Conservation (phyloP, 192 early-diverging fungal species). For the Rhizophlyctis rosea region DNA sequence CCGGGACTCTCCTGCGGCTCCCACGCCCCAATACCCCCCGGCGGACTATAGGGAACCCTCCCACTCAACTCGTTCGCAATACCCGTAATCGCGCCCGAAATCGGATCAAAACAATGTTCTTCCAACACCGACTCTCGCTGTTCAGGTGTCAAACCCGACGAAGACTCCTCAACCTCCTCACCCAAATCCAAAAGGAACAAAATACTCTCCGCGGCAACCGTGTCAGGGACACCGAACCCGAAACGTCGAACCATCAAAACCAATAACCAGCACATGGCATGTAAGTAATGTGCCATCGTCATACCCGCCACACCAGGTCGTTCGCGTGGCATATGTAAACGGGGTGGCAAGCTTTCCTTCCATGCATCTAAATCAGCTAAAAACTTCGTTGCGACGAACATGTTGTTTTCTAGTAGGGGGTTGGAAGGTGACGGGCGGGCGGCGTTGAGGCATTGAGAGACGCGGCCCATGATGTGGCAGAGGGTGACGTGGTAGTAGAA, state of each 20-base stretch:
- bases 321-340: not conserved
- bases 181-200: not conserved
- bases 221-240: not conserved
- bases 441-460: not conserved
- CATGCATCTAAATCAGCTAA: not conserved
- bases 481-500: not conserved
- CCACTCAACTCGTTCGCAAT: too few relatives aligned
- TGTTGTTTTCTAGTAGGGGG: not conserved
- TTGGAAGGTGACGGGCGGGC: not conserved
- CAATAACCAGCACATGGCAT: not conserved
- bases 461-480: not conserved
- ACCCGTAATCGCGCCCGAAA: too few relatives aligned
- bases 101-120: too few relatives aligned
- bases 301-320: not conserved
- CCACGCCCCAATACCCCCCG: too few relatives aligned
- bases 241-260: not conserved
- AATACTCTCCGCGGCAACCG: not conserved
- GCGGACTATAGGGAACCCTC: too few relatives aligned
- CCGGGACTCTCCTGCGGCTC: too few relatives aligned
- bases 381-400: not conserved
- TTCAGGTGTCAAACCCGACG: too few relatives aligned
- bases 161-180: too few relatives aligned
- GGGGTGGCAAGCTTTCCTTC: not conserved
- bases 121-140: too few relatives aligned
- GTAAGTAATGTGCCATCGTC: not conserved